phyloP scores from a whole-genome alignment of 2,329 filamentous ascomycete genomes.

The Aspergillus jensenii region DNA sequence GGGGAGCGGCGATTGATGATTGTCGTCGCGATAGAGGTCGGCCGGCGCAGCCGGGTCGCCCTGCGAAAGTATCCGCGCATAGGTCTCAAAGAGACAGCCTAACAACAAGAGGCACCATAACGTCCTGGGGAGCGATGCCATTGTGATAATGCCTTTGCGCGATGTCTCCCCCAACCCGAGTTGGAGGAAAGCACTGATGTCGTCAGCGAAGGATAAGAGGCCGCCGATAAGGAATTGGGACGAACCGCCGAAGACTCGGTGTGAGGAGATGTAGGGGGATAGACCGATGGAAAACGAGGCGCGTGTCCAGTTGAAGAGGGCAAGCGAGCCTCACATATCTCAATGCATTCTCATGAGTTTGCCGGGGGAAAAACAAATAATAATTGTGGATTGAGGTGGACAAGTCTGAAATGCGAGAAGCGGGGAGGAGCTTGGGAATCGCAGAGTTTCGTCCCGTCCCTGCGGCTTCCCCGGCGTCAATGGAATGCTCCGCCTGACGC shows the following conservation, averaged over 20 bases:
- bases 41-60: conserved; percentile 16
- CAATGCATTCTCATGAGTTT: not conserved
- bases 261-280: conserved; percentile 1
- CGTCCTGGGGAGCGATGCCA: conserved; percentile 12
- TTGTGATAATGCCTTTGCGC: not conserved
- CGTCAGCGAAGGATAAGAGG: conserved; percentile 8
- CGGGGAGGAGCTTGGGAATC: not conserved
- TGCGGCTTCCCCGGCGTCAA: not conserved
- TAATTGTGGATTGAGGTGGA: not conserved
- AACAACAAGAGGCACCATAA: conserved; percentile 25
- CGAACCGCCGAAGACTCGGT: not conserved
- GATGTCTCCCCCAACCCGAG: not conserved
- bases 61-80: conserved; percentile 34
- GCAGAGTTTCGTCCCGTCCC: not conserved
- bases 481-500: conserved; percentile 4
- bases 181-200: not conserved
- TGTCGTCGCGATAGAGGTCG: conserved; percentile 12
- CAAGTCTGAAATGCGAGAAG: conserved; percentile 4
- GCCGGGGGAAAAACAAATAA: not conserved
- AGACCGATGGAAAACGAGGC: conserved; percentile 2
- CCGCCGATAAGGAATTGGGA: conserved; percentile 1
- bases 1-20: conserved; percentile 16
- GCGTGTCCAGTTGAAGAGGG: conserved; percentile 5
- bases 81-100: conserved; percentile 19
- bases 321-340: conserved; percentile 10